phyloP scores from a whole-genome alignment of 495 filamentous ascomycete genomes.

The Hypoxylon lienhwacheense region DNA sequence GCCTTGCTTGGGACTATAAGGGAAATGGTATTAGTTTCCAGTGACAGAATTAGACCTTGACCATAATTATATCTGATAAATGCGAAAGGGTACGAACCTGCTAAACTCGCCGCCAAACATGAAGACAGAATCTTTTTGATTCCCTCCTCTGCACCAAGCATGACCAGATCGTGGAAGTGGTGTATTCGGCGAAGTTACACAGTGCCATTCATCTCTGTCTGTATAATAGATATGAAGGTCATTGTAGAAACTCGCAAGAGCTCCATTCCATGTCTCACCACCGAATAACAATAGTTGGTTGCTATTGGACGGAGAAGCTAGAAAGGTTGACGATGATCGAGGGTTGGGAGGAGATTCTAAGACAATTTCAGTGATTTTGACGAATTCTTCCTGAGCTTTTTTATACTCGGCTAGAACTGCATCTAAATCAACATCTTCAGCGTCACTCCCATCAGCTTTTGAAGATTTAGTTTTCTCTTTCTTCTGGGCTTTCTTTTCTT shows the following conservation, averaged over 20 bases:
- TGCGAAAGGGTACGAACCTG: too few relatives aligned
- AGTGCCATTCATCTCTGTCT: constrained; percentile 82
- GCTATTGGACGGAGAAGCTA: constrained; percentile 79
- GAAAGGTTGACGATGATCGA: constrained; percentile 73
- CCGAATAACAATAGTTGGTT: constrained; percentile 93
- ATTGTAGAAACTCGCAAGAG: constrained; percentile 65
- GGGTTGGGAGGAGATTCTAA: constrained; percentile 73
- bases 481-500: constrained; percentile 64
- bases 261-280: constrained; percentile 70
- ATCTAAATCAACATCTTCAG: constrained; percentile 91
- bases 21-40: too few relatives aligned
- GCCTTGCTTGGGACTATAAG: constrained; percentile 76
- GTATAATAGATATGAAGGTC: constrained; percentile 87
- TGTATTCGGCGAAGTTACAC: constrained; percentile 85
- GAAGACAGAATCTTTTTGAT: constrained; percentile 77
- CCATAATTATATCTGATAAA: too few relatives aligned
- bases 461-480: constrained; percentile 58
- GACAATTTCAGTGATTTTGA: constrained; percentile 84
- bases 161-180: constrained; percentile 90
- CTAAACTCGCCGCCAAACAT: constrained; percentile 79
- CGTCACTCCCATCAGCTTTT: constrained; percentile 71
- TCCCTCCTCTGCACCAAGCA: constrained; percentile 86
- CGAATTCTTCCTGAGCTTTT: constrained; percentile 80
- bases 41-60: too few relatives aligned
- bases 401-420: constrained; percentile 93